Percentiles rank a stretch among this genome's conserved stretches.
Evolutionary conservation across 106 monocot species (phyloP).

Genomic region (Alisma plantagoaquatica): DNA sequence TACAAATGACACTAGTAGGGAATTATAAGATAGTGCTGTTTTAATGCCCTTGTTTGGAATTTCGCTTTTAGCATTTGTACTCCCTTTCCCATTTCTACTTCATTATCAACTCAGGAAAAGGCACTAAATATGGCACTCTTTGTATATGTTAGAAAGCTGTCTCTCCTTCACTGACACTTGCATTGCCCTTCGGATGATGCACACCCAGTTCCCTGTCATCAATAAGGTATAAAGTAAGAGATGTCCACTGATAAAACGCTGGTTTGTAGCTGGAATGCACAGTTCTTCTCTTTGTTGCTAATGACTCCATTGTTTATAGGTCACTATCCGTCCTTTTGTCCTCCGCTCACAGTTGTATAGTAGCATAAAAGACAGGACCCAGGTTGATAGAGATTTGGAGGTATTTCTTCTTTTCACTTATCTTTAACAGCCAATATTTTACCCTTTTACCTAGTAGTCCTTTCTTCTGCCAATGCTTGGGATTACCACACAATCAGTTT

Average conservation of each 20-base stretch:
- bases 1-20: too few species aligned
- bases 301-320: constrained; percentile 28
- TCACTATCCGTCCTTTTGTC: constrained; percentile 55
- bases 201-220: constrained; percentile 58
- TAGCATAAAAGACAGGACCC: constrained; percentile 76
- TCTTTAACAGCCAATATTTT: neutral
- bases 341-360: constrained; percentile 77
- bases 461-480: too few species aligned
- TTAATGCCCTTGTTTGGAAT: too few species aligned
- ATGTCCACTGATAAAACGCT: neutral
- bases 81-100: too few species aligned
- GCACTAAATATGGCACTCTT: neutral
- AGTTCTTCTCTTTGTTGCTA: neutral
- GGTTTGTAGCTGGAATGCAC: too few species aligned
- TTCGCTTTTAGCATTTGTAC: too few species aligned
- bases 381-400: constrained; percentile 93
- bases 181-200: constrained; percentile 82
- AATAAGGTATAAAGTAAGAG: constrained; percentile 35
- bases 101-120: neutral
- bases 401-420: constrained; percentile 12
- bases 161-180: constrained; percentile 60
- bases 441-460: too few species aligned
- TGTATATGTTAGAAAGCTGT: constrained; percentile 46
- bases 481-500: too few species aligned
- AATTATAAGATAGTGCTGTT: too few species aligned